Conservation (phyloP, 2,329 filamentous ascomycete genomes). For the Aspergillus sergii region DNA sequence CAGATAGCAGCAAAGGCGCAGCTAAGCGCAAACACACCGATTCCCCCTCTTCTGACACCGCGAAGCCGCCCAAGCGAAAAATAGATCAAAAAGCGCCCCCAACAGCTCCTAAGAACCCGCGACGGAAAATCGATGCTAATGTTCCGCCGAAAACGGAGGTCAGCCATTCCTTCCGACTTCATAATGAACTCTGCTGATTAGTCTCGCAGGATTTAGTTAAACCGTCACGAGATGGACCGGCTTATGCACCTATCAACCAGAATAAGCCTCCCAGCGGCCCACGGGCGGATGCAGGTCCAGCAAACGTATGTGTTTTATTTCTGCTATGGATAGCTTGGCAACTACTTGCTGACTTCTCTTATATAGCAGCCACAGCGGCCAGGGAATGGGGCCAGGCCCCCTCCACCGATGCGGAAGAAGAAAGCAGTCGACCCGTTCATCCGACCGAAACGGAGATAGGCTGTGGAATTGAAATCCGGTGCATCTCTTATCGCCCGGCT, state of each 20-base stretch:
- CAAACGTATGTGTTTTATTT: slow-evolving; percentile 24
- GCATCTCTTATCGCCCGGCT: background rate
- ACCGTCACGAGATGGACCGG: slow-evolving; percentile 42
- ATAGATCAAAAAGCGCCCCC: slow-evolving; percentile 25
- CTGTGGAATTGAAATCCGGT: slow-evolving; percentile 10
- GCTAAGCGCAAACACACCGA: slow-evolving; percentile 39
- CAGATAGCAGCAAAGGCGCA: slow-evolving; percentile 16
- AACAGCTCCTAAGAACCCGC: slow-evolving; percentile 20
- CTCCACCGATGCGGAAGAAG: slow-evolving; percentile 40
- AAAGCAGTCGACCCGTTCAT: slow-evolving; percentile 46
- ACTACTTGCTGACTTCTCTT: slow-evolving; percentile 15
- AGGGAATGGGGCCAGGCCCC: slow-evolving; percentile 27
- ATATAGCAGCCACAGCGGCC: slow-evolving; percentile 23
- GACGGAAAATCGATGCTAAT: slow-evolving; percentile 29
- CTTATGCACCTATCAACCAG: slow-evolving; percentile 28
- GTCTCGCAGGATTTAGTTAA: slow-evolving; percentile 40
- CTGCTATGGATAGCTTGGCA: background rate
- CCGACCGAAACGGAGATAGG: slow-evolving; percentile 40
- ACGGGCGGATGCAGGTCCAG: slow-evolving; percentile 16
- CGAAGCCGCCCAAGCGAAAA: slow-evolving; percentile 32
- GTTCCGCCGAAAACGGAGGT: slow-evolving; percentile 22
- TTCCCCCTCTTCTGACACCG: slow-evolving; percentile 24
- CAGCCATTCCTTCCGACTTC: slow-evolving; percentile 8
- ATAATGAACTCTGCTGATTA: slow-evolving; percentile 2
- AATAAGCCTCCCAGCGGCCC: slow-evolving; percentile 20